Percentiles rank a stretch among this genome's conserved stretches.
phyloP scores from a whole-genome alignment of 345 rosid species.

The Murraya paniculata region DNA sequence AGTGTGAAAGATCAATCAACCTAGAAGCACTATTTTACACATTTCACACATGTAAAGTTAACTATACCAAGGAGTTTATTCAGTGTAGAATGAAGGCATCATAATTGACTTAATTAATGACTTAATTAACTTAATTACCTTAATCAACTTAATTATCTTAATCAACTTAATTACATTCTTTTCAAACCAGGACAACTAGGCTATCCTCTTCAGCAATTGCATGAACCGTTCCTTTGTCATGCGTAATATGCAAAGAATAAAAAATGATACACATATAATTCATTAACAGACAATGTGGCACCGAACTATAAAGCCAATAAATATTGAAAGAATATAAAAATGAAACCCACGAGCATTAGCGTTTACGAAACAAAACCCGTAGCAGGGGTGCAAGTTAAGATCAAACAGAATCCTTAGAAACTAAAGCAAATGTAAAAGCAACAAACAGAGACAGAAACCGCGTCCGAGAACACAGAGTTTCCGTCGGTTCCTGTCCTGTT shows the following conservation, averaged over 20 bases:
- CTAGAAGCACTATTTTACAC: neutral
- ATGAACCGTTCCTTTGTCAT: too few relatives aligned
- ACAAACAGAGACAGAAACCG: conserved; percentile 26
- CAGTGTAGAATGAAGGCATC: neutral
- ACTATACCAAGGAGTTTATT: too few relatives aligned
- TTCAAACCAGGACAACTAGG: too few relatives aligned
- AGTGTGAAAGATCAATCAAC: neutral
- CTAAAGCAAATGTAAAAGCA: conserved; percentile 24
- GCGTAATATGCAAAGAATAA: too few relatives aligned
- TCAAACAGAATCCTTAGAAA: conserved; percentile 18
- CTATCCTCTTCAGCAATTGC: too few relatives aligned
- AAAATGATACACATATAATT: too few relatives aligned
- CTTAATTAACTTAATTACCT: too few relatives aligned
- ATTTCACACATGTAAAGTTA: neutral
- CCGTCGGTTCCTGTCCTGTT: conserved; percentile 34
- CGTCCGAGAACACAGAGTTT: conserved; percentile 28
- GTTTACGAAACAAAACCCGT: conserved; percentile 2
- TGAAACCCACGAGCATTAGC: neutral
- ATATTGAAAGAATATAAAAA: neutral
- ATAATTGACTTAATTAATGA: too few relatives aligned
- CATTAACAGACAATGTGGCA: neutral
- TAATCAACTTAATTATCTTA: too few relatives aligned
- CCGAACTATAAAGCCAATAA: neutral
- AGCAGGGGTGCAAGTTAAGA: neutral
- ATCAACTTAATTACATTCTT: too few relatives aligned